Percentiles rank a stretch among this genome's conserved stretches.
Evolutionary conservation across 257 asterid species (phyloP).

Genomic region (Solanum piurae): DNA sequence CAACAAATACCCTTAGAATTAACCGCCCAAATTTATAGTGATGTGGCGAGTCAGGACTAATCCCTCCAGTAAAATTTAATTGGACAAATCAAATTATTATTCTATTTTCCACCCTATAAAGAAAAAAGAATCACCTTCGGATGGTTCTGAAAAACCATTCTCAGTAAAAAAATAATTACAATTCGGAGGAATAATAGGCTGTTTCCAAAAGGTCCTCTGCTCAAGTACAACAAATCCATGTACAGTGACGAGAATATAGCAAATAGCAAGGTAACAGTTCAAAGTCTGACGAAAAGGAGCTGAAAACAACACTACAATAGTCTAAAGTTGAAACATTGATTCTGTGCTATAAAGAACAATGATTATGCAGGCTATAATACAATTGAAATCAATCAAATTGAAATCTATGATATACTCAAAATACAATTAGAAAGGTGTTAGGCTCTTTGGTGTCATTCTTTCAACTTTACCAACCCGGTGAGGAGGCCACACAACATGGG

Average conservation of each 20-base stretch:
- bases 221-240: not conserved
- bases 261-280: not conserved
- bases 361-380: not conserved
- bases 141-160: too few relatives aligned
- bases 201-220: not conserved
- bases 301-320: not conserved
- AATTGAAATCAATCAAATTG: not conserved
- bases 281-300: not conserved
- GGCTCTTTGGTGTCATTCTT: slow-evolving; percentile 14
- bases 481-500: slow-evolving; percentile 87
- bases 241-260: not conserved
- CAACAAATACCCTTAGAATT: not conserved
- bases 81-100: too few relatives aligned
- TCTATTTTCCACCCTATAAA: too few relatives aligned
- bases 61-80: too few relatives aligned
- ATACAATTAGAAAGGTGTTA: slow-evolving; percentile 8
- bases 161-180: not conserved
- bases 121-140: too few relatives aligned
- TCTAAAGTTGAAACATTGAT: not conserved
- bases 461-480: slow-evolving; percentile 56
- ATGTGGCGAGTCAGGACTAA: too few relatives aligned
- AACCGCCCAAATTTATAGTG: not conserved
- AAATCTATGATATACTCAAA: not conserved
- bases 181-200: not conserved
- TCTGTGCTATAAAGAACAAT: not conserved